Percentiles rank a stretch among this genome's conserved stretches.
Conservation (phyloP, 139 green algal species). For the Tetradesmus lagerheimii region DNA sequence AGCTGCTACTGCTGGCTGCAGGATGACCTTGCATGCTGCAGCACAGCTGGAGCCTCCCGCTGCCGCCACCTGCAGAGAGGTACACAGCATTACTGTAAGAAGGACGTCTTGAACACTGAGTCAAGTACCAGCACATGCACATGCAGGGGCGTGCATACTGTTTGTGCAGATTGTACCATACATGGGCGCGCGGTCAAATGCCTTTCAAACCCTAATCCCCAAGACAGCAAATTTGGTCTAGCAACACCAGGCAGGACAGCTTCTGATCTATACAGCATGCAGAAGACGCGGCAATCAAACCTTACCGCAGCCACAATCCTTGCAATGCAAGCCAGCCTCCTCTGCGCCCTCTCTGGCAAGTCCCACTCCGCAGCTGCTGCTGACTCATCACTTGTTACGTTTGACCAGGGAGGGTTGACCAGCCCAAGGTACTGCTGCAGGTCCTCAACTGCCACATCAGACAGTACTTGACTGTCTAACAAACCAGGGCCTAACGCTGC, state of each 20-base stretch:
- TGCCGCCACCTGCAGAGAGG: constrained; percentile 19
- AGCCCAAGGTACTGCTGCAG: constrained; percentile 46
- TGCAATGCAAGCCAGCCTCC: constrained; percentile 32
- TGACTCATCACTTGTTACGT: constrained; percentile 11
- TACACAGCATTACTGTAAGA: background rate
- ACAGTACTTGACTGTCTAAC: constrained; percentile 15
- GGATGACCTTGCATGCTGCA: background rate
- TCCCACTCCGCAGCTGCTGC: constrained; percentile 20
- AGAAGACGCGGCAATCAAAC: too few relatives aligned
- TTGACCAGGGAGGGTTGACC: constrained; percentile 30
- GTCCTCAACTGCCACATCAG: constrained; percentile 45
- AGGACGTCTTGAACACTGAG: too few relatives aligned
- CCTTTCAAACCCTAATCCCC: too few relatives aligned
- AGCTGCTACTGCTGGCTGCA: constrained; percentile 32
- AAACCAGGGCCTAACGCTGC: constrained; percentile 20
- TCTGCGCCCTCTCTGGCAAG: background rate
- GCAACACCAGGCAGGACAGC: too few relatives aligned
- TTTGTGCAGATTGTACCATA: too few relatives aligned
- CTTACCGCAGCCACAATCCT: constrained; percentile 4
- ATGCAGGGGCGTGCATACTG: too few relatives aligned
- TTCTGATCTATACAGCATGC: too few relatives aligned
- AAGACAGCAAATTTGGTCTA: too few relatives aligned
- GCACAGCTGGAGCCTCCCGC: constrained; percentile 4
- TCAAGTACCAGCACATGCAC: too few relatives aligned
- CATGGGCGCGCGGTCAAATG: too few relatives aligned